Evolutionary conservation across 768 basidiomycete species (phyloP).

Genomic region (Leccinum aurantiacum): DNA sequence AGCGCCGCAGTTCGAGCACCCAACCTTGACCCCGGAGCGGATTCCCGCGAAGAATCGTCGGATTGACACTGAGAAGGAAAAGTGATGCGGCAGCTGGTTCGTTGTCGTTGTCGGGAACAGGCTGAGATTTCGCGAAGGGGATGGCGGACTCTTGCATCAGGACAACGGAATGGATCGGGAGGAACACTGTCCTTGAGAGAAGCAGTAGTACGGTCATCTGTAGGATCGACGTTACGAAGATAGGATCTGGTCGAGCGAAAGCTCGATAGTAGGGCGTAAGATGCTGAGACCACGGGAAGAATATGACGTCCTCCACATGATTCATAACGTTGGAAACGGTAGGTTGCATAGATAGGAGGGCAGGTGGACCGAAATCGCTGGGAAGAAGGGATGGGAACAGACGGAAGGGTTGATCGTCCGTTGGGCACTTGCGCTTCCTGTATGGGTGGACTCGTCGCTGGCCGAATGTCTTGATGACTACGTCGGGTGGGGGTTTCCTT

Average conservation of each 20-base stretch:
- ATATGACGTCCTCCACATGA: constrained; percentile 73
- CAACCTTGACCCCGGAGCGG: constrained; percentile 68
- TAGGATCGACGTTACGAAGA: constrained; percentile 27
- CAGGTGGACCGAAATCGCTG: constrained; percentile 74
- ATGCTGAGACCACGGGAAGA: constrained; percentile 59
- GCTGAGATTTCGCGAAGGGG: constrained; percentile 15
- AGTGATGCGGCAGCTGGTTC: constrained; percentile 18
- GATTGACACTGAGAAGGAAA: constrained; percentile 44
- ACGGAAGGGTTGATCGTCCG: constrained; percentile 41
- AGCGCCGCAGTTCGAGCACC: constrained; percentile 75
- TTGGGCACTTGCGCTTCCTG: constrained; percentile 28
- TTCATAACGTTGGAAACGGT: constrained; percentile 39
- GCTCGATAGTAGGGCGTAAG: constrained; percentile 76
- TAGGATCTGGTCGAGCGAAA: constrained; percentile 82
- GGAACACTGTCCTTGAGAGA: constrained; percentile 9
- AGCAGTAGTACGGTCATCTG: constrained; percentile 17
- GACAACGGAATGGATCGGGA: constrained; percentile 23
- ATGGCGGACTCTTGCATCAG: constrained; percentile 30
- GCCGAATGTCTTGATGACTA: constrained; percentile 41
- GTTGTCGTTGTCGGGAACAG: constrained; percentile 3
- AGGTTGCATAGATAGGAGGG: constrained; percentile 68
- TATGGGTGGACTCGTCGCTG: constrained; percentile 22
- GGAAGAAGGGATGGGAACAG: constrained; percentile 70
- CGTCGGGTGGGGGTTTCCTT: constrained; percentile 46
- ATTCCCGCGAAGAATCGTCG: constrained; percentile 38